A percentile compares a stretch with the other conserved stretches of the same genome.
Conservation (phyloP, 352 stramenopile genomes). For the Phytophthora sp. region DNA sequence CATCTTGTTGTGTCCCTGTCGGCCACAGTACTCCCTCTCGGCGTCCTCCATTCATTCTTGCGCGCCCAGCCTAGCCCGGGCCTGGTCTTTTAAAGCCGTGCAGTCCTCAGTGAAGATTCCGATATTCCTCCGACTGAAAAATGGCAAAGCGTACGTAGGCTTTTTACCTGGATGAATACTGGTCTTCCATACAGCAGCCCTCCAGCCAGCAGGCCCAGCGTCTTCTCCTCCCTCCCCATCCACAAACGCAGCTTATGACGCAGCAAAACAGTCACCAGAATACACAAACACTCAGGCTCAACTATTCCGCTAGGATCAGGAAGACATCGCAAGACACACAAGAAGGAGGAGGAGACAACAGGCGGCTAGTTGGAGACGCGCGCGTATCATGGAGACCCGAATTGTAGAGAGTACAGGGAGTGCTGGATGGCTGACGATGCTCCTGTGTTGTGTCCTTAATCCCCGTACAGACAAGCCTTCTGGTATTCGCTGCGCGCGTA, state of each 20-base stretch:
- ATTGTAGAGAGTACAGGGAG: neutral
- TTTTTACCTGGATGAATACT: neutral
- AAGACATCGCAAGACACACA: neutral
- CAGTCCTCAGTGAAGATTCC: slow-evolving; percentile 51
- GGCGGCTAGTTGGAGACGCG: neutral
- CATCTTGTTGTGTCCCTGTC: slow-evolving; percentile 41
- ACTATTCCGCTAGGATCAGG: neutral
- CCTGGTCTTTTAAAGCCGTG: slow-evolving; percentile 3
- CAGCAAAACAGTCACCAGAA: neutral
- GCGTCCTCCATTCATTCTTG: slow-evolving; percentile 53
- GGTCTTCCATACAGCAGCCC: slow-evolving; percentile 2
- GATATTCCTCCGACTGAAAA: slow-evolving; percentile 85
- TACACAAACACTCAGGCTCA: slow-evolving; percentile 2
- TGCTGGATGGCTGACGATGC: slow-evolving; percentile 3
- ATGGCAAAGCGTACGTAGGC: slow-evolving; percentile 85
- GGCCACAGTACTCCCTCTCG: slow-evolving; percentile 30
- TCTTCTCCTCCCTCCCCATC: neutral
- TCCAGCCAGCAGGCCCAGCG: neutral
- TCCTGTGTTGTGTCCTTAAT: slow-evolving; percentile 11
- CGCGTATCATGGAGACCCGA: neutral
- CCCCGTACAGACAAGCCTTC: slow-evolving; percentile 97
- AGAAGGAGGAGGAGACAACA: slow-evolving; percentile 2
- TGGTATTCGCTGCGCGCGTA: slow-evolving; percentile 99
- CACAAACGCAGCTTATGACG: slow-evolving; percentile 1
- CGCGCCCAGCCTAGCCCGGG: slow-evolving; percentile 21